These are phyloP conservation scores for Venturia pyrina DNA, from an alignment of 2,329 filamentous ascomycete species.

Conservation along the genomic window DNA sequence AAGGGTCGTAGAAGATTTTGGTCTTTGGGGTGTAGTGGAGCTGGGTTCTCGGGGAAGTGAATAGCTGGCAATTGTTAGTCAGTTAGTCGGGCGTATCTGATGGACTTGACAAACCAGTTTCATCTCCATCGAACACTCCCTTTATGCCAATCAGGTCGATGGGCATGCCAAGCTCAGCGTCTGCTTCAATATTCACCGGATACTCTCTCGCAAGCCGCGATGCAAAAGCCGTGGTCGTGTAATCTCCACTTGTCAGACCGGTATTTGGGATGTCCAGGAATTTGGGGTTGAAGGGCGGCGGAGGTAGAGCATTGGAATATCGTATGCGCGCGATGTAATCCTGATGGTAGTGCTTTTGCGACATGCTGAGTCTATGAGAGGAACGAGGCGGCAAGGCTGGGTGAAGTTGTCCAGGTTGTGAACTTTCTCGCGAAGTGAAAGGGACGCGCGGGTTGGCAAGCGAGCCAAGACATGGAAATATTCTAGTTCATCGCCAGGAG, in stretches of 20 bases:
- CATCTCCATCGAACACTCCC: slow-evolving; percentile 88
- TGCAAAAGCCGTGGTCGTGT: slow-evolving; percentile 83
- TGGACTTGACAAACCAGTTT: slow-evolving; percentile 57
- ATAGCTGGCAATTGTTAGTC: slow-evolving; percentile 50
- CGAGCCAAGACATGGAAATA: too few relatives aligned
- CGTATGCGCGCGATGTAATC: slow-evolving; percentile 95
- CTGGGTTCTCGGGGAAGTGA: slow-evolving; percentile 62
- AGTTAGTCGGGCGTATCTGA: slow-evolving; percentile 11
- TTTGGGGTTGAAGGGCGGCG: slow-evolving; percentile 89
- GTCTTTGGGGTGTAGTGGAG: slow-evolving; percentile 72
- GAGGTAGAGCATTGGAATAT: slow-evolving; percentile 91
- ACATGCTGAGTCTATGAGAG: neutral
- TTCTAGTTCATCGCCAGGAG: too few relatives aligned
- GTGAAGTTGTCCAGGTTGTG: neutral
- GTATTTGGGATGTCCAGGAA: slow-evolving; percentile 94
- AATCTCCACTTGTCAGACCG: slow-evolving; percentile 75
- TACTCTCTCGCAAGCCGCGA: slow-evolving; percentile 84
- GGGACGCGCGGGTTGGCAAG: too few relatives aligned
- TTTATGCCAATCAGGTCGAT: slow-evolving; percentile 92
- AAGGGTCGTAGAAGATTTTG: slow-evolving; percentile 73
- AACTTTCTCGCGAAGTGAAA: too few relatives aligned
- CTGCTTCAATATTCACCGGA: slow-evolving; percentile 89
- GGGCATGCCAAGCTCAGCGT: slow-evolving; percentile 96
- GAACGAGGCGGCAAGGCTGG: neutral
- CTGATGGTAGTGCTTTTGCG: slow-evolving; percentile 54